Evolutionary conservation across 306 rosid genomes (phyloP), one percentile per base, ranked within the genome.

Genomic region (Ammopiptanthus mongolicus): DNA sequence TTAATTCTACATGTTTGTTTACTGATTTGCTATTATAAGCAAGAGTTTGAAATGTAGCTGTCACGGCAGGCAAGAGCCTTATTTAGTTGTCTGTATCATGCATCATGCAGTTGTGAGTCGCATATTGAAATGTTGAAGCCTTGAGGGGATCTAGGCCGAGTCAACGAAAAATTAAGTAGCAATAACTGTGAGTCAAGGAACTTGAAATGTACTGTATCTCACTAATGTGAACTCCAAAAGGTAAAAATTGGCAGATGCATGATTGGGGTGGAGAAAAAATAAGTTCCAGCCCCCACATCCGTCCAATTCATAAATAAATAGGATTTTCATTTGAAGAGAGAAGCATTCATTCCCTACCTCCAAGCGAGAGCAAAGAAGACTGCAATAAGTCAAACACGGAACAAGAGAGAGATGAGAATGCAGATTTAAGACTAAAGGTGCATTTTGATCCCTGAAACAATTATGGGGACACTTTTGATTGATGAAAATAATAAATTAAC

Each of bases 301-400:
- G 3, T 25, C 28, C 28, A 25, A 25, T 25, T 3, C 28, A 25
- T 25, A 3, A 25, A 25, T 25, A 25, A 25, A 25, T 25, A 25
- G 28, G 28, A 25, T 25, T 25, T 25, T 25, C 28, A 25, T 1
- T 25, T 25, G 3, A 25, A 25, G 28, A 25, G 25, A 23, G 25
- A 23, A 23, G 25, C 1, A 25, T 25, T 25, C 28, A 25, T 25
- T 25, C 28, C 28, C 28, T 0, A 25, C 2, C 82, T 65, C 60
- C 83, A 3, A 88, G 83, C 9, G 91, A 80, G 69, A 86, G 79
- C 53, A 87, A 73, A 82, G 91, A 86, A 6, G 93, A 89, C 98
- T 93, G 89, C 69, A 72, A 86, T 44, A 25, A 25, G 3, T 25
- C 8, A 75, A 78, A 36, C 17, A 71, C 31, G 72, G 8, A 0